Percentiles rank a stretch among this genome's conserved stretches.
These are phyloP conservation scores for Pseudonitzschia multistriata DNA, from an alignment of 108 stramenopile genomes.

Conservation along the genomic window DNA sequence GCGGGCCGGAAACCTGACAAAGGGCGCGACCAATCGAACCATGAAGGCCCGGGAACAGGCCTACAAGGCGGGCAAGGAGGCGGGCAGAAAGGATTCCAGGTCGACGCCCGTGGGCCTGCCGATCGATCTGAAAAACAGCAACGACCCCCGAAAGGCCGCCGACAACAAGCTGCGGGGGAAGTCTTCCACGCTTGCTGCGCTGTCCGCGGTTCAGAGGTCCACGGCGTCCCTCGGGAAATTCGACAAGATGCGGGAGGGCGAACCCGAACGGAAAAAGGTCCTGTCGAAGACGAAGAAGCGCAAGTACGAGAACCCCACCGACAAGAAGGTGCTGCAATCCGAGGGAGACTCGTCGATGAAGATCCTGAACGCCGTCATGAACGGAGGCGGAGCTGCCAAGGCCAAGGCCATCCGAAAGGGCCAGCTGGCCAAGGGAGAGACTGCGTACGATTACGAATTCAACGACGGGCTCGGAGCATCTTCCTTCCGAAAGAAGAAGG, in stretches of 20 bases:
- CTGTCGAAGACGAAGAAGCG: conserved; percentile 56
- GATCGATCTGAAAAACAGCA: conserved; percentile 55
- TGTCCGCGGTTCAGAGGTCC: conserved; percentile 74
- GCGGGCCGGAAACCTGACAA: conserved; percentile 55
- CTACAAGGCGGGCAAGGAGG: conserved; percentile 51
- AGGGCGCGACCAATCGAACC: conserved; percentile 63
- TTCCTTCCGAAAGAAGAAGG: conserved; percentile 88
- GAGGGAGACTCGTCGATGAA: conserved; percentile 70
- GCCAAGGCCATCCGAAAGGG: conserved; percentile 73
- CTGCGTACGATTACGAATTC: conserved; percentile 87
- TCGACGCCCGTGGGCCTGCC: conserved; percentile 68
- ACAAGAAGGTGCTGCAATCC: conserved; percentile 45
- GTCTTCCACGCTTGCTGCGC: conserved; percentile 58
- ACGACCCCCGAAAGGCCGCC: conserved; percentile 15
- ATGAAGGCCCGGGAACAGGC: conserved; percentile 56
- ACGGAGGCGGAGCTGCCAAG: conserved; percentile 71
- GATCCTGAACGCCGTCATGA: conserved; percentile 75
- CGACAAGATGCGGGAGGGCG: conserved; percentile 79
- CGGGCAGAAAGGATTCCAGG: conserved; percentile 39
- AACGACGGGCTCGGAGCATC: conserved; percentile 80
- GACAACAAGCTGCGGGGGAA: conserved; percentile 56
- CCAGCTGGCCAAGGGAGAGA: conserved; percentile 78
- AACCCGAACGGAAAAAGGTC: conserved; percentile 72
- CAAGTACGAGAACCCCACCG: conserved; percentile 57
- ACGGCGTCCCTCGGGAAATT: conserved; percentile 85